phyloP scores from a whole-genome alignment of 2,329 filamentous ascomycete species.

The Mariannaea sp. region DNA sequence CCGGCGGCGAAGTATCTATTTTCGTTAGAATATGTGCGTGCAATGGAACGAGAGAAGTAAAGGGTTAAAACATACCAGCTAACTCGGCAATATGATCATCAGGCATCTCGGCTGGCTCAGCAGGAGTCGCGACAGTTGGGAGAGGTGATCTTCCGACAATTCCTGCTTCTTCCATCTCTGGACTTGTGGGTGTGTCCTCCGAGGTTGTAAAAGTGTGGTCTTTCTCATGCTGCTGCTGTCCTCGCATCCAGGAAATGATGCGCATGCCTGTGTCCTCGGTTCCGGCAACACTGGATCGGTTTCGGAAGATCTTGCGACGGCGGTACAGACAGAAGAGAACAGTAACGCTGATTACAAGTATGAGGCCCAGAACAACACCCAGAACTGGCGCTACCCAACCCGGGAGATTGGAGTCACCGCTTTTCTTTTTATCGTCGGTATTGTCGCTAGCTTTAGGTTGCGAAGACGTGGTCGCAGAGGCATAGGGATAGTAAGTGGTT shows the following conservation, averaged over 20 bases:
- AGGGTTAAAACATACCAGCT: constrained; percentile 44
- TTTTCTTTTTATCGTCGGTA: constrained; percentile 25
- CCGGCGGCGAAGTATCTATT: constrained; percentile 49
- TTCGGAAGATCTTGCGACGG: constrained; percentile 50
- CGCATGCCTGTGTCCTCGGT: constrained; percentile 54
- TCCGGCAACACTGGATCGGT: constrained; percentile 44
- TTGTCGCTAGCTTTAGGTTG: constrained; percentile 31
- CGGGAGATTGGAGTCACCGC: constrained; percentile 51
- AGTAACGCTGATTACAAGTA: constrained; percentile 57
- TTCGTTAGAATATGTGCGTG: constrained; percentile 6
- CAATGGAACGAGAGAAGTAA: neutral
- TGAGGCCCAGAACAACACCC: constrained; percentile 63
- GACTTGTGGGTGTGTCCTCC: constrained; percentile 47
- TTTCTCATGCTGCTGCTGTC: constrained; percentile 49
- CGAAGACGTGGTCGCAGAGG: constrained; percentile 34
- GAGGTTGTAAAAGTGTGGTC: constrained; percentile 50
- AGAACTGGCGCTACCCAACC: constrained; percentile 65
- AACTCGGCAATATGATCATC: constrained; percentile 54
- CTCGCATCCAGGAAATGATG: constrained; percentile 59
- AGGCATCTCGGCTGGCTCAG: constrained; percentile 46
- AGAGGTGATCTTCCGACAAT: constrained; percentile 13
- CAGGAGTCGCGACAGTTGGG: constrained; percentile 19
- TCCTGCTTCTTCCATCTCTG: constrained; percentile 46
- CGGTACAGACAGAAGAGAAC: constrained; percentile 59
- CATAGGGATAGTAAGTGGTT: constrained; percentile 65